phyloP scores from a whole-genome alignment of 2,329 filamentous ascomycete genomes.

The Aspergillus latus region DNA sequence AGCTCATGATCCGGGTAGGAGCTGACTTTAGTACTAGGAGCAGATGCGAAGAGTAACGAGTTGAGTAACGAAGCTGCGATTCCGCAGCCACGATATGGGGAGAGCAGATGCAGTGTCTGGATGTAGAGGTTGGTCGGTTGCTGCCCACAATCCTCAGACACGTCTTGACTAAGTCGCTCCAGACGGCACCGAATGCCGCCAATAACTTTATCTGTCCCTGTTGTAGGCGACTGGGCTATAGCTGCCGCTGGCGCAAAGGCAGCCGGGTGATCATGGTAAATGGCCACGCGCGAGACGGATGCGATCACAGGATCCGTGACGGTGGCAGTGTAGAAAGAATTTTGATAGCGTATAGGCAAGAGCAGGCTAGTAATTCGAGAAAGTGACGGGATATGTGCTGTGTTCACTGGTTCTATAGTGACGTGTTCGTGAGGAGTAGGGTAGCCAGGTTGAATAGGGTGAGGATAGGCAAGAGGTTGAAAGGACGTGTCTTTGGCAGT shows the following conservation, averaged over 20 bases:
- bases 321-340: constrained; percentile 61
- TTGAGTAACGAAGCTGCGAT: constrained; percentile 58
- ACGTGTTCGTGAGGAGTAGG: constrained; percentile 50
- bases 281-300: constrained; percentile 57
- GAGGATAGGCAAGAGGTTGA: constrained; percentile 32
- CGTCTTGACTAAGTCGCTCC: constrained; percentile 34
- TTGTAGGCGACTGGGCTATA: constrained; percentile 17
- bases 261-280: constrained; percentile 54
- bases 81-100: constrained; percentile 59
- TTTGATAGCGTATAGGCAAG: constrained; percentile 62
- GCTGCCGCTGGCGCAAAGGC: constrained; percentile 22
- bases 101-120: constrained; percentile 59
- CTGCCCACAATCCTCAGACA: constrained; percentile 15
- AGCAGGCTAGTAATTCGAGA: constrained; percentile 59
- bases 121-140: constrained; percentile 56
- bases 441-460: constrained; percentile 27
- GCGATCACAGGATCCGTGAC: constrained; percentile 54
- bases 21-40: constrained; percentile 12
- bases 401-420: constrained; percentile 53
- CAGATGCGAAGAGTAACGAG: constrained; percentile 35
- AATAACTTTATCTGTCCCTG: constrained; percentile 45
- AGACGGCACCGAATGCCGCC: constrained; percentile 51
- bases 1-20: constrained; percentile 21
- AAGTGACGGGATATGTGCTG: constrained; percentile 55
- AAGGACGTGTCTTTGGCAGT: constrained; percentile 28